Conservation (phyloP, 2,329 filamentous ascomycete genomes). For the Sporothrix brunneoviolacea region DNA sequence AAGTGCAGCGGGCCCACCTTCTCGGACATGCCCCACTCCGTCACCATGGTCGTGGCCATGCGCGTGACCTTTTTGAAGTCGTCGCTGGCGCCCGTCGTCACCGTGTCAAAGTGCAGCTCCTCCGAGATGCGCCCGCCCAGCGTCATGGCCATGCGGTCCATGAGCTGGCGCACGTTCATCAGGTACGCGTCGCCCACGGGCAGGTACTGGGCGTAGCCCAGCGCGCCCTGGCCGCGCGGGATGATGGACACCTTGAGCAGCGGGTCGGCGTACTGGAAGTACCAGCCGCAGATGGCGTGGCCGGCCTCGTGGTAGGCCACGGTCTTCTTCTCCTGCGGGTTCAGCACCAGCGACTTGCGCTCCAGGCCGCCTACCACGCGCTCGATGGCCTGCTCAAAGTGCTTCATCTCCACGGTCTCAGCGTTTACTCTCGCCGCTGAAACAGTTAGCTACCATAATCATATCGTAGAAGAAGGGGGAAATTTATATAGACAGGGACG, state of each 20-base stretch:
- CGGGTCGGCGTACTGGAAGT: conserved; percentile 91
- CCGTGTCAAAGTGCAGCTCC: conserved; percentile 93
- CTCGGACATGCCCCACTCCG: conserved; percentile 97
- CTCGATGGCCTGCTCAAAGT: conserved; percentile 97
- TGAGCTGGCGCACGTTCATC: conserved; percentile 90
- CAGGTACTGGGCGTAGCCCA: conserved; percentile 97
- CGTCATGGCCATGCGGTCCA: conserved; percentile 99
- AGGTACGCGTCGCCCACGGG: conserved; percentile 86
- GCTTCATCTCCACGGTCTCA: conserved; percentile 72
- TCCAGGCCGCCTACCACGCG: conserved; percentile 93
- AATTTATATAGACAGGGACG: not conserved
- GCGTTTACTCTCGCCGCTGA: conserved; percentile 79
- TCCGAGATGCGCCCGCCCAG: conserved; percentile 91
- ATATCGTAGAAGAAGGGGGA: not conserved
- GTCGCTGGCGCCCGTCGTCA: conserved; percentile 89
- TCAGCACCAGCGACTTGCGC: conserved; percentile 92
- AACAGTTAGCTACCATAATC: conserved; percentile 30
- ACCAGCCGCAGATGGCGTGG: conserved; percentile 98
- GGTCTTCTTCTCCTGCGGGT: conserved; percentile 80
- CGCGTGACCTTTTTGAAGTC: conserved; percentile 98
- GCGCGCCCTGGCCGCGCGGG: conserved; percentile 83
- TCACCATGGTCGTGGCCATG: conserved; percentile 97
- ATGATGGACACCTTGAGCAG: conserved; percentile 98
- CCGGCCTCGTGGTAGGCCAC: conserved; percentile 64
- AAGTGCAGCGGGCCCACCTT: conserved; percentile 93